These are phyloP conservation scores for Pinus albicaulis DNA, from an alignment of 75 land plant genomes.

Conservation along the genomic window DNA sequence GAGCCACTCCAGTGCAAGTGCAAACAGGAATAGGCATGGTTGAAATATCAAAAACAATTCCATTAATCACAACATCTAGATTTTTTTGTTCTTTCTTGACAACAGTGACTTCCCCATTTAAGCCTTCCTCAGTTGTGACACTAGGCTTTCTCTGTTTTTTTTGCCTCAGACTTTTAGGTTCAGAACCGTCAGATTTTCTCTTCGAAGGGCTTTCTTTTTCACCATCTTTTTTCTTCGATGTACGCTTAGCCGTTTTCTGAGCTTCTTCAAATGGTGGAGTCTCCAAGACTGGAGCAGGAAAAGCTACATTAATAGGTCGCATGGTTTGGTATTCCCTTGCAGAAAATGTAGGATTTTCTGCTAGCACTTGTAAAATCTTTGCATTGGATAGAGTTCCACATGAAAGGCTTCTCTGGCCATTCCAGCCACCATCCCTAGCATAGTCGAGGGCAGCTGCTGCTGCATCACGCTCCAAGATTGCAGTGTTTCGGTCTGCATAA, in stretches of 20 bases:
- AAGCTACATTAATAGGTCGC: neutral
- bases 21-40: slow-evolving; percentile 62
- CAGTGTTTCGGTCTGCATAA: slow-evolving; percentile 28
- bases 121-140: slow-evolving; percentile 12
- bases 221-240: neutral
- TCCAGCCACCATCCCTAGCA: slow-evolving; percentile 47
- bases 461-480: slow-evolving; percentile 18
- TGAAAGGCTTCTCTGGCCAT: slow-evolving; percentile 17
- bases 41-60: slow-evolving; percentile 46
- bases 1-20: slow-evolving; percentile 58
- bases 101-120: slow-evolving; percentile 8
- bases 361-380: slow-evolving; percentile 30
- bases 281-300: slow-evolving; percentile 4
- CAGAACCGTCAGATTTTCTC: slow-evolving; percentile 30
- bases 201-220: slow-evolving; percentile 25
- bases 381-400: slow-evolving; percentile 3
- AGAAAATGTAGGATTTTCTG: slow-evolving; percentile 20
- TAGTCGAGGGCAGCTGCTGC: slow-evolving; percentile 45
- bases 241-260: slow-evolving; percentile 12
- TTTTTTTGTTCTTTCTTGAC: slow-evolving; percentile 30
- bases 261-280: slow-evolving; percentile 17
- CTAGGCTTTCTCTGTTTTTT: slow-evolving; percentile 38
- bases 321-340: slow-evolving; percentile 6
- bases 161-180: slow-evolving; percentile 28
- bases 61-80: slow-evolving; percentile 45